These are phyloP conservation scores for Mollisiaceae sp. DNA, from an alignment of 2,329 filamentous ascomycete genomes.

Conservation along the genomic window DNA sequence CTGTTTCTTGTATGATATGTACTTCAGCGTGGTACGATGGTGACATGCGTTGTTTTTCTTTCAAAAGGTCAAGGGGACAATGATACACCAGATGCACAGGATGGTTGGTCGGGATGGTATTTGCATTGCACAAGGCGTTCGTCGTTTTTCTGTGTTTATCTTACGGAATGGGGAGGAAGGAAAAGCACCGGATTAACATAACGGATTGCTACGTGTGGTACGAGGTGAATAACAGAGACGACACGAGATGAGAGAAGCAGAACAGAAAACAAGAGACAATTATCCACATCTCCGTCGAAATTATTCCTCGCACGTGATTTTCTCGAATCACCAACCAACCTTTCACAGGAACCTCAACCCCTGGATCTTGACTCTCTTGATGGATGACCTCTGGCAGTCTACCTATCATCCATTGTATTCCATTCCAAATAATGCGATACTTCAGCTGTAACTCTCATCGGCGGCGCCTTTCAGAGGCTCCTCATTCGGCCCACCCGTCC, in stretches of 20 bases:
- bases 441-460: too few relatives aligned
- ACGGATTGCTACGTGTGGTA: not conserved
- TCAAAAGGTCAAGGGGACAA: not conserved
- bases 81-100: slow-evolving; percentile 13
- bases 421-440: too few relatives aligned
- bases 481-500: not conserved
- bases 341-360: too few relatives aligned
- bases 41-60: slow-evolving; percentile 2
- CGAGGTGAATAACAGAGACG: not conserved
- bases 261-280: not conserved
- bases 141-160: slow-evolving; percentile 11
- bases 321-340: not conserved
- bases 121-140: slow-evolving; percentile 31
- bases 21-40: not conserved
- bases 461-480: not conserved
- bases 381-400: too few relatives aligned
- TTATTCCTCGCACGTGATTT: not conserved
- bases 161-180: not conserved
- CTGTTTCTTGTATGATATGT: slow-evolving; percentile 10
- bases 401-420: too few relatives aligned
- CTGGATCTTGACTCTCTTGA: too few relatives aligned
- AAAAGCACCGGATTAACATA: slow-evolving; percentile 3
- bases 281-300: not conserved
- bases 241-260: not conserved
- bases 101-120: not conserved